Evolutionary conservation across 2,329 filamentous ascomycete genomes (phyloP), one percentile per base, ranked within the genome.

Genomic region (Sarocladium oryzae): DNA sequence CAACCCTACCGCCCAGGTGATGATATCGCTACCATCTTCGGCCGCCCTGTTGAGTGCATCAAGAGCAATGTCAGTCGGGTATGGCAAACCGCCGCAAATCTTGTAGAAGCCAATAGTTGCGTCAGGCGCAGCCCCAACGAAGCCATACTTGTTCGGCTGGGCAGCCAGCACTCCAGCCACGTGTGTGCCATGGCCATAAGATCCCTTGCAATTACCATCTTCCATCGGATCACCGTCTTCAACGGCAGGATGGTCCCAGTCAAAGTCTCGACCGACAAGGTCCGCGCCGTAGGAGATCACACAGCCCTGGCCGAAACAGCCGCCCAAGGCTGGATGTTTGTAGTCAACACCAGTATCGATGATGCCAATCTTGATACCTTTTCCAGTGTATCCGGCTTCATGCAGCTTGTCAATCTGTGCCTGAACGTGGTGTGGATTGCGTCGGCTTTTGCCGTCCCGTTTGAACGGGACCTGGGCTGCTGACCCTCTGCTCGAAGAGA

Each of bases 261-360:
- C 46, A 16, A 52, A 57, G 5, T 51, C 46, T 16, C 60, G 56
- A 7, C 61, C 60, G n/a, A 62, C 59, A 26, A 63, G 54, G 21
- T 63, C 61, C 13, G 59, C 53, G 9, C 60, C 60, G 11, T 46
- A 18, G 3, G 56, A 51, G 28, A 63, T 55, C 38, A 59, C 64
- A 59, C 72, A 79, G 3, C 74, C 77, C 7, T 67, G 58, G 2
- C 79, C 80, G 57, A 82, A 82, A 54, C 78, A 78, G 38, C 78
- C 78, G 32, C 81, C 81, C 2, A 84, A 71, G 21, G 77, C 75
- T 1, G 78, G 77, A 58, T 84, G 79, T 1, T 65, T 70, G 59
- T 82, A 84, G 60, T 84, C 81, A 46, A 80, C 37, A 53, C 73
- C 73, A n/a, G 68, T 72, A 57, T 76, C 73, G 37, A 77, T 68